Evolutionary conservation across 305 asterid species (phyloP).

Genomic region (Andrographis paniculata): DNA sequence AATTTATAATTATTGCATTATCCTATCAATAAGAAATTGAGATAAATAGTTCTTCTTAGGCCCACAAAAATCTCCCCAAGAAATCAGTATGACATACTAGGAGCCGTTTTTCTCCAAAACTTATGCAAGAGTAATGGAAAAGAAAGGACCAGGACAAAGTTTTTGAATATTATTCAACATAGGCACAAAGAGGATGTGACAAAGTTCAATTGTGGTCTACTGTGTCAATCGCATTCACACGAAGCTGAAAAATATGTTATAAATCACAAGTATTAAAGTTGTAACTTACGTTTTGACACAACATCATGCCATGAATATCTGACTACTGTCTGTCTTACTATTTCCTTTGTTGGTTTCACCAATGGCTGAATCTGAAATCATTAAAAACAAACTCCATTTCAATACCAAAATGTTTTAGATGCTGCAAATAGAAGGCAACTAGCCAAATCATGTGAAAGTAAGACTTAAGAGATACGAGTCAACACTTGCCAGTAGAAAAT

Average conservation of each 20-base stretch:
- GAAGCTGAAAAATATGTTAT: not conserved
- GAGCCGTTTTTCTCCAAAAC: constrained; percentile 1
- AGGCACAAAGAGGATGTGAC: constrained; percentile 1
- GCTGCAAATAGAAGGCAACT: not conserved
- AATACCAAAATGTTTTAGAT: not conserved
- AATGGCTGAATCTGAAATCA: constrained; percentile 70
- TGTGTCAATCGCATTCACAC: too few species aligned
- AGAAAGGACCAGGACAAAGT: too few species aligned
- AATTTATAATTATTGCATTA: constrained; percentile 12
- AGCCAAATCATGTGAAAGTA: constrained; percentile 3
- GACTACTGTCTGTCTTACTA: constrained; percentile 34
- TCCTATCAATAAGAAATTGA: constrained; percentile 3
- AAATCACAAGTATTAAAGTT: constrained; percentile 8
- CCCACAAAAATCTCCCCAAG: not conserved
- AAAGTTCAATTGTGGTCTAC: constrained; percentile 1
- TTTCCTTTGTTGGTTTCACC: constrained; percentile 53
- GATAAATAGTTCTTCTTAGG: constrained; percentile 3
- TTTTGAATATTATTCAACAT: too few species aligned
- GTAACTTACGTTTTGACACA: constrained; percentile 62
- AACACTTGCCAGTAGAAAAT: constrained; percentile 70
- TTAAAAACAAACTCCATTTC: constrained; percentile 14
- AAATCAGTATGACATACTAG: constrained; percentile 3
- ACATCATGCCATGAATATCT: constrained; percentile 89
- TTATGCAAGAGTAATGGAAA: too few species aligned
- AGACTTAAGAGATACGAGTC: too few species aligned